Evolutionary conservation across 208 protist species (phyloP), one percentile per base, ranked within the genome.

Genomic region (Trypanosoma platydactyli): DNA sequence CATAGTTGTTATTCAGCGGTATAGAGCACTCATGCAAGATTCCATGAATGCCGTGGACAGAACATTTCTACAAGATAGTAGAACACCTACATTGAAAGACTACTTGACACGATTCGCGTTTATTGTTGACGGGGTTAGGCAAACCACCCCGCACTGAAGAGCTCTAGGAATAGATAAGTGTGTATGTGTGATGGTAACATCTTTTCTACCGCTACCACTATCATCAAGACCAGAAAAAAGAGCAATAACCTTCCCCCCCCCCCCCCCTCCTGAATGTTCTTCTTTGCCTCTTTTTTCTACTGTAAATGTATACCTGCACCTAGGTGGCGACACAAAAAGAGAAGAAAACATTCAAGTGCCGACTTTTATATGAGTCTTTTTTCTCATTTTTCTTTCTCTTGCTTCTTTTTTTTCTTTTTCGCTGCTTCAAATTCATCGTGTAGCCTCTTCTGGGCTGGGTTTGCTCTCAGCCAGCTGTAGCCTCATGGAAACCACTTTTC

Each of bases 21-120:
- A 91, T 64, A 78, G 86, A 25, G 79, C 78, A 9, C 67, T 86
- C 48, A 85, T 94, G 81, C 86, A 92, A 63, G 89, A 94, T 59
- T 64, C 80, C 5, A 76, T 91, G 64, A 85, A 86, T 65, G 75
- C 82, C 0, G 81, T 92, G 9, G 89, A 94, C 68, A 78, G 83
- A 44, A 90, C 80, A 5, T 94, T 89, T 58, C 71, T 91, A 5
- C 82, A 81, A 22, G 89, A 94, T 65, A 76, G 76, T 18, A 80
- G 78, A n/a, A 78, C 70, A 30, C 89, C 89, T 11, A 82, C 77
- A 9, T 80, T 81, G 4, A 77, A 42, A 38, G 81, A 92, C 69
- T 94, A 94, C 61, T 63, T 92, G 24, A 59, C 83, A 18, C 81
- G 89, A 4, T 71, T 94, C 6, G 72, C 72, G 20, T 88, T 69